Evolutionary conservation across 1,139 yeast genomes (phyloP).

Genomic region (Debaryomyces nepalensis): DNA sequence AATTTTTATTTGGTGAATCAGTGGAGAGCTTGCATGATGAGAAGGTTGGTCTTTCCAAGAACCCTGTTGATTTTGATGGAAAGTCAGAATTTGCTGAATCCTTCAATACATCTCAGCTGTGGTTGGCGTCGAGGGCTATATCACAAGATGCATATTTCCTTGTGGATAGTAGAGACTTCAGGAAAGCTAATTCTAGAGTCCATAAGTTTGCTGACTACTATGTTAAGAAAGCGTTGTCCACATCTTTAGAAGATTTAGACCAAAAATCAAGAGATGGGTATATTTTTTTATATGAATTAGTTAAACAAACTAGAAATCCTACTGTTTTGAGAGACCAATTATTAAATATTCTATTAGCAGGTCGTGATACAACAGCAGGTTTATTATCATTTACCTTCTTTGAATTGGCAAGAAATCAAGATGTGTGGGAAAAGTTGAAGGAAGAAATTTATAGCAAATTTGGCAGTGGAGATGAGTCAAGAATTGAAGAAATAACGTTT

Average conservation of each 20-base stretch:
- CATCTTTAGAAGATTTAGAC: constrained; percentile 37
- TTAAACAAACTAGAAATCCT: constrained; percentile 54
- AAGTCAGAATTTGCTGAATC: constrained; percentile 46
- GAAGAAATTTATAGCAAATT: constrained; percentile 39
- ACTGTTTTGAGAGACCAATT: constrained; percentile 55
- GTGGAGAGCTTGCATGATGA: constrained; percentile 44
- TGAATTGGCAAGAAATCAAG: constrained; percentile 51
- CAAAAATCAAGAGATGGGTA: constrained; percentile 44
- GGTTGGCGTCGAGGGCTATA: constrained; percentile 42
- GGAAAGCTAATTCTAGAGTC: constrained; percentile 31
- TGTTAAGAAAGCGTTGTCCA: constrained; percentile 34
- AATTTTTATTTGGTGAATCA: constrained; percentile 61
- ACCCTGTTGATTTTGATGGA: constrained; percentile 29
- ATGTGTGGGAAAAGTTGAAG: constrained; percentile 42
- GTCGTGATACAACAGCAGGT: constrained; percentile 64
- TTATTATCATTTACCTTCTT: constrained; percentile 52
- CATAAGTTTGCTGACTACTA: constrained; percentile 39
- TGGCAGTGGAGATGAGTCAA: constrained; percentile 34
- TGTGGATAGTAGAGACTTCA: constrained; percentile 37
- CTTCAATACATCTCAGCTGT: constrained; percentile 45
- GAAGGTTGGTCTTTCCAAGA: constrained; percentile 22
- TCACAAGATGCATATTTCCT: constrained; percentile 42
- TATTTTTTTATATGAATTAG: constrained; percentile 55
- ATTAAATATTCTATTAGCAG: constrained; percentile 56
- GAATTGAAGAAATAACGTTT: constrained; percentile 37